Evolutionary conservation across 805 yeast genomes (phyloP).

Genomic region (Scheffersomyces amazonensis): DNA sequence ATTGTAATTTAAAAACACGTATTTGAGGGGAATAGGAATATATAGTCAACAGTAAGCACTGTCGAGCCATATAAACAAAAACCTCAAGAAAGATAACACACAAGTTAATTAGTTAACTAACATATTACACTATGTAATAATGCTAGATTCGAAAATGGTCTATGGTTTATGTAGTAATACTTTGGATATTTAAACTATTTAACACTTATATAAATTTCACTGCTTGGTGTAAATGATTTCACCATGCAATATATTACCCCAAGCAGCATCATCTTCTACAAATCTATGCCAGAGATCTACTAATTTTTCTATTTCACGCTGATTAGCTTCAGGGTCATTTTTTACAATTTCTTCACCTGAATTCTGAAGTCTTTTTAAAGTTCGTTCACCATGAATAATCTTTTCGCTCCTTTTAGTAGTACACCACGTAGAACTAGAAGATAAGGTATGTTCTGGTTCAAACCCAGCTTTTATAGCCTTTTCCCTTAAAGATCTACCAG

Average conservation of each 20-base stretch:
- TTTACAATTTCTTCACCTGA: background rate
- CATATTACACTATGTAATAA: too few species aligned
- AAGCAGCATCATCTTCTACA: background rate
- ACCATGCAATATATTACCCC: background rate
- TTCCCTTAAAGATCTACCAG: constrained; percentile 15
- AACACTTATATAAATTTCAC: too few species aligned
- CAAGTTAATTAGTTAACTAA: too few species aligned
- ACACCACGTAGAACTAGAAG: constrained; percentile 14
- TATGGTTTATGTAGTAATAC: too few species aligned
- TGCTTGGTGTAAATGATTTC: constrained; percentile 4
- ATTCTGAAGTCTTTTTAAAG: background rate
- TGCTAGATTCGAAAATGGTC: too few species aligned
- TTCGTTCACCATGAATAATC: background rate
- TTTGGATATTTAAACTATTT: too few species aligned
- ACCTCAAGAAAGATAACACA: too few species aligned
- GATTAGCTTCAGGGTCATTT: background rate
- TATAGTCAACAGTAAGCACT: too few species aligned
- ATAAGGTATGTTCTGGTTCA: constrained; percentile 6
- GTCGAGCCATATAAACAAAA: too few species aligned
- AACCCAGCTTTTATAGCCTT: constrained; percentile 18
- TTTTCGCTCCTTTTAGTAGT: constrained; percentile 2
- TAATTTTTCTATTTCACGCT: background rate
- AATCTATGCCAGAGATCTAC: background rate
- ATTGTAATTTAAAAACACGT: too few species aligned
- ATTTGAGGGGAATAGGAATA: too few species aligned